These are phyloP conservation scores for Russula abietina DNA, from an alignment of 768 basidiomycete species.

Conservation along the genomic window DNA sequence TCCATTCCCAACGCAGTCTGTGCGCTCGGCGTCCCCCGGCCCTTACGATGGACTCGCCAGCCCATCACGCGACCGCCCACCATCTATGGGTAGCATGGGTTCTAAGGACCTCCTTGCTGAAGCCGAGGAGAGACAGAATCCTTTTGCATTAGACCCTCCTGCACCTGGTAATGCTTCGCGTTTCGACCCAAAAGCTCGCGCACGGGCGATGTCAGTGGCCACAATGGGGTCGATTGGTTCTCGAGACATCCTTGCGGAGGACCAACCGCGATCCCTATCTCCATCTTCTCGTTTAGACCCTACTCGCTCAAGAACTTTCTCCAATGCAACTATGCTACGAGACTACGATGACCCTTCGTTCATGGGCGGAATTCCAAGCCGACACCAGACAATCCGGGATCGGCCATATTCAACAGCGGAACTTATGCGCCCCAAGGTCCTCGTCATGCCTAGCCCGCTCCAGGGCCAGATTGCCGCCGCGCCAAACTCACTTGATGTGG, in stretches of 20 bases:
- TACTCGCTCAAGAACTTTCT: conserved; percentile 58
- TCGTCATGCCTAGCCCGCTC: conserved; percentile 89
- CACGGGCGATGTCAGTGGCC: conserved; percentile 41
- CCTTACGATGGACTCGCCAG: conserved; percentile 31
- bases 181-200: conserved; percentile 40
- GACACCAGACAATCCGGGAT: conserved; percentile 34
- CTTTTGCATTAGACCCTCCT: conserved; percentile 35
- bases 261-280: conserved; percentile 60
- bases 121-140: conserved; percentile 33
- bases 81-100: conserved; percentile 48
- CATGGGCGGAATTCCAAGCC: conserved; percentile 32
- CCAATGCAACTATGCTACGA: conserved; percentile 56
- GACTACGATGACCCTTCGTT: conserved; percentile 44
- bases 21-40: conserved; percentile 34
- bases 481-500: conserved; percentile 33
- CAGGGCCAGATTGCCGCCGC: conserved; percentile 42
- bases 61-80: conserved; percentile 38
- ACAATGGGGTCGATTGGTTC: conserved; percentile 39
- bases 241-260: conserved; percentile 34
- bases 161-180: conserved; percentile 39
- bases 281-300: conserved; percentile 72
- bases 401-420: conserved; percentile 70
- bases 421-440: conserved; percentile 81
- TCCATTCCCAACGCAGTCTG: conserved; percentile 47
- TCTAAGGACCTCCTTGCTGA: conserved; percentile 42